phyloP scores from a whole-genome alignment of 805 yeast genomes.

The Pichia heedii region DNA sequence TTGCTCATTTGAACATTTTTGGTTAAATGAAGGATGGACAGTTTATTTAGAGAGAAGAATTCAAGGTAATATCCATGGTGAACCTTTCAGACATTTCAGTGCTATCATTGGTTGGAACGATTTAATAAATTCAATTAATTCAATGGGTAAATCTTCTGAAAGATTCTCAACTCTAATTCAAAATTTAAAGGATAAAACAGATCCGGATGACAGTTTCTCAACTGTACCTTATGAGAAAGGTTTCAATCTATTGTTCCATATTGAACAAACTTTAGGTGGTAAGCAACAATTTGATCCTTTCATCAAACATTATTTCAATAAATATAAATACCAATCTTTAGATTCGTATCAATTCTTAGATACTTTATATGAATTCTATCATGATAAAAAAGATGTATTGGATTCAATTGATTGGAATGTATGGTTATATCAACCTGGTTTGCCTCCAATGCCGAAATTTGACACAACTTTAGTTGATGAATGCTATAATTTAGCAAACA shows the following conservation, averaged over 20 bases:
- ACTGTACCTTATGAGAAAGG: constrained; percentile 91
- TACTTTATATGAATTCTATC: constrained; percentile 54
- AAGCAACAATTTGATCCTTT: constrained; percentile 70
- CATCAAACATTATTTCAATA: constrained; percentile 66
- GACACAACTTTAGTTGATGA: constrained; percentile 71
- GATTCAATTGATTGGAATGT: constrained; percentile 75
- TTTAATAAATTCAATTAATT: constrained; percentile 52
- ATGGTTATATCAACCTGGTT: constrained; percentile 76
- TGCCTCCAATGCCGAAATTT: constrained; percentile 82
- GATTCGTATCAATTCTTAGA: constrained; percentile 79
- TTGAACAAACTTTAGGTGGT: constrained; percentile 68
- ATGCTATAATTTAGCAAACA: constrained; percentile 55
- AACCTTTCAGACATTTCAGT: constrained; percentile 64
- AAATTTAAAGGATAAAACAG: constrained; percentile 56
- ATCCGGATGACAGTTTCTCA: constrained; percentile 86
- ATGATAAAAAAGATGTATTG: constrained; percentile 38
- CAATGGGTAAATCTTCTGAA: constrained; percentile 47
- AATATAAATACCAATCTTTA: constrained; percentile 59
- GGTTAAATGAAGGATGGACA: constrained; percentile 96
- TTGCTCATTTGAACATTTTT: constrained; percentile 87
- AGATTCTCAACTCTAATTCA: constrained; percentile 61
- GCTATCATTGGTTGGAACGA: constrained; percentile 88
- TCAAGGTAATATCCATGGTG: constrained; percentile 70
- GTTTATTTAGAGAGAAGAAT: constrained; percentile 85
- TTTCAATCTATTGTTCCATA: constrained; percentile 62